Conservation (phyloP, 495 filamentous ascomycete genomes). For the Rhypophila decipiens region DNA sequence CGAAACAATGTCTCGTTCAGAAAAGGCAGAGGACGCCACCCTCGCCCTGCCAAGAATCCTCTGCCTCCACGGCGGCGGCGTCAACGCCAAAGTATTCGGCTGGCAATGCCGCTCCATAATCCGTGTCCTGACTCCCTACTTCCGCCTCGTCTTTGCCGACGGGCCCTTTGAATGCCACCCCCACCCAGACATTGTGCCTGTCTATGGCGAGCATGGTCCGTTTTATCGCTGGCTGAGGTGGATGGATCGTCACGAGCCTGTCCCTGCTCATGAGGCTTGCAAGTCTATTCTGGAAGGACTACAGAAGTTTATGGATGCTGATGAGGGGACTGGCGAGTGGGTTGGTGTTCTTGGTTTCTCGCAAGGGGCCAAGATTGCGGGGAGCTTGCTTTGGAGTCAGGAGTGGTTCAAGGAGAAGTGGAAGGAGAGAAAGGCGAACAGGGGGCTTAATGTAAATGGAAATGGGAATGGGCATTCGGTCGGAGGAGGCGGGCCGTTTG, state of each 20-base stretch:
- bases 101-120: conserved; percentile 50
- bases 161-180: conserved; percentile 47
- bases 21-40: conserved; percentile 13
- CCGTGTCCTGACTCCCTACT: conserved; percentile 36
- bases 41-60: conserved; percentile 54
- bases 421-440: conserved; percentile 2
- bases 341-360: conserved; percentile 50
- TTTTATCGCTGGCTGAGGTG: conserved; percentile 55
- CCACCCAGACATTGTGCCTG: conserved; percentile 44
- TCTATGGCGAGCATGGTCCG: conserved; percentile 50
- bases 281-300: conserved; percentile 17
- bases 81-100: conserved; percentile 54
- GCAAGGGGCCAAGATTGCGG: conserved; percentile 57
- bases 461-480: no score
- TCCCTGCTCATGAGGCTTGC: conserved; percentile 27
- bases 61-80: conserved; percentile 62
- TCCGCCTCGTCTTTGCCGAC: conserved; percentile 56
- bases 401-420: conserved; percentile 13
- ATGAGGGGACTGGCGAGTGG: conserved; percentile 47
- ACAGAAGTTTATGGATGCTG: conserved; percentile 32
- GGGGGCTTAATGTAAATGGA: not conserved
- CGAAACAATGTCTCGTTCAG: no score
- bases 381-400: conserved; percentile 37
- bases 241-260: conserved; percentile 39
- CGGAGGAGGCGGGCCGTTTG: no score